Base-by-base conservation (phyloP, 2,329 filamentous ascomycete genomes). In the Neofusicoccum umdonicola region DNA sequence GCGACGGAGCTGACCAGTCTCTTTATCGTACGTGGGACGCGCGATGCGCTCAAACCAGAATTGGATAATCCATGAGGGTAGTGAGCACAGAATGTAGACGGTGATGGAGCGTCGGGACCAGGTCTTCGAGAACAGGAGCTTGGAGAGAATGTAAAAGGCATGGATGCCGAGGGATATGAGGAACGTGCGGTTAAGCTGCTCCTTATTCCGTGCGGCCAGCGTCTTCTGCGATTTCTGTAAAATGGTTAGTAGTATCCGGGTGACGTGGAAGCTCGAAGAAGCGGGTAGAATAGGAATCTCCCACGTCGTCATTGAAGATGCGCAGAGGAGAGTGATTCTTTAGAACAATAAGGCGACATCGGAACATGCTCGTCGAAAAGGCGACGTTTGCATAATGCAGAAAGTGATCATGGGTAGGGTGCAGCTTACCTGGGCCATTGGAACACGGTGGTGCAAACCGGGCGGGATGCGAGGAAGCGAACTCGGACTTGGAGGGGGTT, bases 21-120 rank as follows among this genome's bases (percentile, higher is more conserved):
- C 69, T 22, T 87, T 76, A 69, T 88, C 86, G 74, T 89, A 91
- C 66, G 83, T 88, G 27, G 95, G 95, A 9, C 94, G 90, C 12
- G 91, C 92, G 7, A 93, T 87, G 52, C 85, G 85, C 78, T 99
- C 95, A 67, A 99, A 89, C 71, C 92, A 88, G 74, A 91, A 90
- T 77, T 98, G 88, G 79, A 95, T 92, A 70, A 89, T 73, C 61
- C 96, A 83, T 61, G 89, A 88, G 0, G 95, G 95, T 0, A 85
- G 76, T 2, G 90, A 92, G 68, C 97, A 81, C 47, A 93, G 67
- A 65, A 87, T 74, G 78, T 96, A 99, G 66, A 87, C 82, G 60
- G 88, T 78, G 22, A 88, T 74, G 12, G 82, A 80, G 51, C 77
- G 77, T 34, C 74, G 75, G 37, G 75, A 76, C 66, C 88, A 89